A percentile compares a stretch with the other conserved stretches of the same genome.
Evolutionary conservation across 495 filamentous ascomycete genomes (phyloP).

Genomic region (Viridothelium virens): DNA sequence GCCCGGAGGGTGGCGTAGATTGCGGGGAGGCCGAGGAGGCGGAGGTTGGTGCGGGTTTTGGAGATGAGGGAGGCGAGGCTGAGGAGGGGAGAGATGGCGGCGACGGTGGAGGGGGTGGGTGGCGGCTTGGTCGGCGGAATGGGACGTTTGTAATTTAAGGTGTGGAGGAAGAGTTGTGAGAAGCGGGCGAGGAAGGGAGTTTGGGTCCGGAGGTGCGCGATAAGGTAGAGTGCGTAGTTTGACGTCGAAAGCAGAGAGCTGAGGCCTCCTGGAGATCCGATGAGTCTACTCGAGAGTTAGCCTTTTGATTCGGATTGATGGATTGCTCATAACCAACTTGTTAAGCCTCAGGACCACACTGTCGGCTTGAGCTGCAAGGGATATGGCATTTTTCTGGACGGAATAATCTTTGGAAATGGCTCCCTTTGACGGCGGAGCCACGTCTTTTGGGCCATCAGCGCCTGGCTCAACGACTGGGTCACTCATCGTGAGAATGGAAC

Average conservation of each 20-base stretch:
- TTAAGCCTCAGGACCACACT: constrained; percentile 31
- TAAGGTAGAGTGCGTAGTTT: constrained; percentile 36
- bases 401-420: constrained; percentile 3
- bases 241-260: constrained; percentile 33
- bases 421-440: constrained; percentile 20
- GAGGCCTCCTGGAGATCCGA: constrained; percentile 33
- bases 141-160: constrained; percentile 15
- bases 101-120: constrained; percentile 18
- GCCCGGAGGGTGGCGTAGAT: constrained; percentile 33
- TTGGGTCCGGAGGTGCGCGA: constrained; percentile 31
- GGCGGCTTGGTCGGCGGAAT: constrained; percentile 13
- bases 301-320: background rate
- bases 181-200: constrained; percentile 20
- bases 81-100: constrained; percentile 19
- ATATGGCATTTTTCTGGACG: constrained; percentile 13
- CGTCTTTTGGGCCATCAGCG: constrained; percentile 18
- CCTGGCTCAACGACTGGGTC: constrained; percentile 24
- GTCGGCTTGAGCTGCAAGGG: constrained; percentile 26
- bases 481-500: constrained; percentile 16
- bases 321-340: constrained; percentile 24
- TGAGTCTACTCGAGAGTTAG: constrained; percentile 22
- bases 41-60: constrained; percentile 32
- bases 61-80: constrained; percentile 30
- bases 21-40: constrained; percentile 33
- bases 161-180: constrained; percentile 23